Evolutionary conservation across 2,329 filamentous ascomycete species (phyloP), one percentile per base, ranked within the genome.

Genomic region (Botrytis cinerea): DNA sequence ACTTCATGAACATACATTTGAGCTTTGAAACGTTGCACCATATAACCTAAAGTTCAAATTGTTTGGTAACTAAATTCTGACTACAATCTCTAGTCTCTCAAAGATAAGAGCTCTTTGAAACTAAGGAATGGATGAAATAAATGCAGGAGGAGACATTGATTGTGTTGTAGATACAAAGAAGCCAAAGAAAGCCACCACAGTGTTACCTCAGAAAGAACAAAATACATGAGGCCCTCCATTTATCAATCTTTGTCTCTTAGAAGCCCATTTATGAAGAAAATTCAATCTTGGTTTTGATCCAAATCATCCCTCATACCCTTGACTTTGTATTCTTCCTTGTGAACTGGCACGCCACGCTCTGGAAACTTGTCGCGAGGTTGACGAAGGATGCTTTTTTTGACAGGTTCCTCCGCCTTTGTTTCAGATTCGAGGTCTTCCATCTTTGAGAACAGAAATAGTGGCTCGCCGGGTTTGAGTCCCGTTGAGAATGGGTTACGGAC

Each of bases 121-220:
- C 3, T 2, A 20, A 7, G 22, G 4, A n/a, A n/a, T 28, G 8
- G 1, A 1, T 28, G 1, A 54, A 51, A 6, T 0, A n/a, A 5
- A 1, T 8, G 20, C 1, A 3, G 40, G 16, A 35, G 4, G 1
- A 54, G 18, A 18, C 2, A 14, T n/a, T 18, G 5, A 16, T 10
- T 48, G 6, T 16, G 4, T 40, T 0, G 2, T 5, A 38, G 25
- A n/a, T 25, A 51, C 1, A n/a, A 38, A n/a, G 20, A 25, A 38
- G 12, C 46, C 22, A 40, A 14, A 38, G 2, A 67, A 38, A 12
- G 2, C 1, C 12, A 7, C 22, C n/a, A 35, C 22, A 9, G 18
- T 25, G 38, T 35, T 67, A 25, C 12, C 16, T 12, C 1, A 46
- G n/a, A 48, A 10, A 54, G 8, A 51, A 25, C 12, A 9, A 67